Evolutionary conservation across 176 grass and related monocot species (phyloP).

Genomic region (Secale cereale): DNA sequence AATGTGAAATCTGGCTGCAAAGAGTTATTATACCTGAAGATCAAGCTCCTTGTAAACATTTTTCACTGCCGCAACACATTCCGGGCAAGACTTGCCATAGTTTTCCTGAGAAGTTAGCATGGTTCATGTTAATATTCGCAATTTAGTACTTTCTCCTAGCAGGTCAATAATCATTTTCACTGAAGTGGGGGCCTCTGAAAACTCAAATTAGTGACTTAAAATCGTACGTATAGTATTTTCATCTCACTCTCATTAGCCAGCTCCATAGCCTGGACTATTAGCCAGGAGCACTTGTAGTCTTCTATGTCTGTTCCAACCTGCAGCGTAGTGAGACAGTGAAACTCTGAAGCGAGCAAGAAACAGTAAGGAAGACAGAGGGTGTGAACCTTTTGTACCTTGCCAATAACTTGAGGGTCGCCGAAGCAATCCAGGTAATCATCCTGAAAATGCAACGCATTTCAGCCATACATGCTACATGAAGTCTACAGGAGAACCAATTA

Average conservation of each 20-base stretch:
- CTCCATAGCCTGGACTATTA: slow-evolving; percentile 71
- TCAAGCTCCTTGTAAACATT: slow-evolving; percentile 57
- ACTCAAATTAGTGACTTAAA: neutral
- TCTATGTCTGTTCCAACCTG: slow-evolving; percentile 82
- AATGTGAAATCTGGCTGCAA: neutral
- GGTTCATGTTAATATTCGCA: neutral
- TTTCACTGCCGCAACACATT: slow-evolving; percentile 58
- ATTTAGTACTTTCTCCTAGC: neutral
- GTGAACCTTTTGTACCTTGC: slow-evolving; percentile 45
- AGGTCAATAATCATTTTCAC: neutral
- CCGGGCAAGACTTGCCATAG: slow-evolving; percentile 52
- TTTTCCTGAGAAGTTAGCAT: slow-evolving; percentile 40
- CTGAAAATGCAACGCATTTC: slow-evolving; percentile 21
- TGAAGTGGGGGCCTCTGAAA: neutral
- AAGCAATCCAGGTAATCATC: slow-evolving; percentile 79
- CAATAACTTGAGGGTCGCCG: slow-evolving; percentile 71
- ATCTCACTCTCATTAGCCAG: slow-evolving; percentile 55
- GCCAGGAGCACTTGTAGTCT: slow-evolving; percentile 79
- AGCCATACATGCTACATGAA: neutral
- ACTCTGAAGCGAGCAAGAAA: neutral
- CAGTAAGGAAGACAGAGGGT: neutral
- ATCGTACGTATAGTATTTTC: slow-evolving; percentile 63
- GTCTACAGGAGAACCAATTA: neutral
- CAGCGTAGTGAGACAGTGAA: neutral
- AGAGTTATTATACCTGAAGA: slow-evolving; percentile 44